Percentiles rank a stretch among this genome's conserved stretches.
phyloP scores from a whole-genome alignment of 78 protist genomes.

The Pelomyxa schiedti region DNA sequence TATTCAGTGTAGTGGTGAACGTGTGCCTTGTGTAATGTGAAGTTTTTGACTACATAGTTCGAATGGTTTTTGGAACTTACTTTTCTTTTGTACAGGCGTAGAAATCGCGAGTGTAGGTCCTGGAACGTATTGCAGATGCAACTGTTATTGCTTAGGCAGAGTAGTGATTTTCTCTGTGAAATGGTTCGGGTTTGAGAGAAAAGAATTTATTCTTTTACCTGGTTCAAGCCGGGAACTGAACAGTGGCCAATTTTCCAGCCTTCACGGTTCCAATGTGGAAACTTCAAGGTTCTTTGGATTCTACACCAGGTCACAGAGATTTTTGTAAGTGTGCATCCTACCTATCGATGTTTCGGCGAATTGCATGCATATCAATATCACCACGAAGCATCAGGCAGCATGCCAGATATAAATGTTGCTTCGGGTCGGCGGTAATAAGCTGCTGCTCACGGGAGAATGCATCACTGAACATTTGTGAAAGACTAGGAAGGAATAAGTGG shows the following conservation, averaged over 20 bases:
- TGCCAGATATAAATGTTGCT: not conserved
- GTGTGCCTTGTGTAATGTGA: slow-evolving; percentile 1
- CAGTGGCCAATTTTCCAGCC: slow-evolving; percentile 29
- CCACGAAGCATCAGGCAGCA: slow-evolving; percentile 48
- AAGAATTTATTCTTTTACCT: no score
- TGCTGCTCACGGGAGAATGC: slow-evolving; percentile 27
- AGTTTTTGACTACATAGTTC: no score
- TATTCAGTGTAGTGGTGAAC: slow-evolving; percentile 43
- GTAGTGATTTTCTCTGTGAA: slow-evolving; percentile 20
- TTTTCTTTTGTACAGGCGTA: slow-evolving; percentile 3
- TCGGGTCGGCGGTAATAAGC: slow-evolving; percentile 18
- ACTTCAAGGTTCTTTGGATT: not conserved
- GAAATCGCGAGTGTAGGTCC: slow-evolving; percentile 13
- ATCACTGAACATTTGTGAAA: slow-evolving; percentile 41
- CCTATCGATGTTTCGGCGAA: slow-evolving; percentile 34
- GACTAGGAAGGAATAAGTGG: not conserved
- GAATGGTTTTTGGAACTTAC: not conserved
- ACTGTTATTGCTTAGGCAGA: slow-evolving; percentile 38
- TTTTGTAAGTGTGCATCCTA: not conserved
- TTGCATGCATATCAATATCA: slow-evolving; percentile 40
- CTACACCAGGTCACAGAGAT: not conserved
- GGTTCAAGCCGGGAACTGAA: slow-evolving; percentile 23
- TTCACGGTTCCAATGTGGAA: slow-evolving; percentile 14
- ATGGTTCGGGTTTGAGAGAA: no score
- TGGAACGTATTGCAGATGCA: not conserved